These are phyloP conservation scores for Arabidopsis hybrid DNA, from an alignment of 441 rosid species.

Conservation along the genomic window DNA sequence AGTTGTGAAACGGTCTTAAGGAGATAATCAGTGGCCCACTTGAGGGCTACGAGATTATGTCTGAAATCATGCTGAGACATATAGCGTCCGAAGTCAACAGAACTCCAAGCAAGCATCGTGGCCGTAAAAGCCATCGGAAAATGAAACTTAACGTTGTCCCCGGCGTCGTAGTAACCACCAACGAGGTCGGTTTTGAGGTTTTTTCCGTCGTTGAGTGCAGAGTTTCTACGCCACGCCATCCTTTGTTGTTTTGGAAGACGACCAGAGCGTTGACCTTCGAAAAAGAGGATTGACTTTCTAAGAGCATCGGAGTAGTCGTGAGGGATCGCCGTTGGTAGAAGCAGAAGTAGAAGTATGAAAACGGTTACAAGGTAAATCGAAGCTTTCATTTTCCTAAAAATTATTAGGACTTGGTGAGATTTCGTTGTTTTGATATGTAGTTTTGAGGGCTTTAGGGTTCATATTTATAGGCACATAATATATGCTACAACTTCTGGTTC, in stretches of 20 bases:
- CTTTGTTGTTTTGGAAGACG: constrained; percentile 73
- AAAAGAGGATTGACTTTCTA: constrained; percentile 82
- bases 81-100: constrained; percentile 68
- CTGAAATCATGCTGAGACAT: constrained; percentile 70
- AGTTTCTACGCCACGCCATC: constrained; percentile 66
- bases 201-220: constrained; percentile 79
- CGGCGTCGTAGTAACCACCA: constrained; percentile 96
- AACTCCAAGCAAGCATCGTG: constrained; percentile 87
- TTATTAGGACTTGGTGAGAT: not conserved
- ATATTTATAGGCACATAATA: constrained; percentile 17
- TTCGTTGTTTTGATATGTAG: constrained; percentile 4
- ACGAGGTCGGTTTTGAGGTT: constrained; percentile 64
- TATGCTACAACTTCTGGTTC: not conserved
- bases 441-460: constrained; percentile 1
- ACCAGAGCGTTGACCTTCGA: constrained; percentile 95
- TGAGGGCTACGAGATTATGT: constrained; percentile 60
- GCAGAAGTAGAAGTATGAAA: constrained; percentile 10
- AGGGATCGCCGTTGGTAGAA: constrained; percentile 31
- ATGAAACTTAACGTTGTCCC: constrained; percentile 86
- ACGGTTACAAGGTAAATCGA: constrained; percentile 11
- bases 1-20: constrained; percentile 83
- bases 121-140: constrained; percentile 94
- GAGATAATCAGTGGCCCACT: constrained; percentile 85
- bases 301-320: constrained; percentile 80
- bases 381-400: constrained; percentile 4